These are phyloP conservation scores for Leccinum sublutescens DNA, from an alignment of 768 basidiomycete species.

Conservation along the genomic window DNA sequence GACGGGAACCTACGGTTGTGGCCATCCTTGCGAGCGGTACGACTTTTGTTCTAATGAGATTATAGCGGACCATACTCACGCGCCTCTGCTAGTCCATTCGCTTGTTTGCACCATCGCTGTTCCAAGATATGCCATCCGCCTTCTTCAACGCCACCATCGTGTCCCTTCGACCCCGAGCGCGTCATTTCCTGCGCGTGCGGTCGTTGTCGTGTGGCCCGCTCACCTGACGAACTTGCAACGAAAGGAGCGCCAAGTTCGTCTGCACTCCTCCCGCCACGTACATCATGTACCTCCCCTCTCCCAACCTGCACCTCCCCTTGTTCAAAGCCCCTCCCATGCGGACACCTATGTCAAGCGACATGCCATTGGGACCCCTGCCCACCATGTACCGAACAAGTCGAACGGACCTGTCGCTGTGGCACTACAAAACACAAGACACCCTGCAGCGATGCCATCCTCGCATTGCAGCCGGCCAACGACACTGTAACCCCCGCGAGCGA, in stretches of 20 bases:
- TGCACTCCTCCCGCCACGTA: slow-evolving; percentile 39
- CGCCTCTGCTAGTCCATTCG: slow-evolving; percentile 49
- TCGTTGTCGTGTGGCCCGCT: slow-evolving; percentile 37
- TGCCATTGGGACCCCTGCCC: slow-evolving; percentile 85
- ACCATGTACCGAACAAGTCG: slow-evolving; percentile 68
- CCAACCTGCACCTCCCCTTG: slow-evolving; percentile 77
- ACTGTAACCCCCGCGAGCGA: slow-evolving; percentile 42
- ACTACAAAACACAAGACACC: slow-evolving; percentile 49
- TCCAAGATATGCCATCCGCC: slow-evolving; percentile 76
- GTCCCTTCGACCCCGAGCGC: slow-evolving; percentile 69
- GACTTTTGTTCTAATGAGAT: slow-evolving; percentile 7
- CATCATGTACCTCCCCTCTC: slow-evolving; percentile 68
- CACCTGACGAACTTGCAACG: slow-evolving; percentile 34
- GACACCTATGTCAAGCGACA: slow-evolving; percentile 62
- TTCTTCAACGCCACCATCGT: slow-evolving; percentile 51
- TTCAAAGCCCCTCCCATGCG: slow-evolving; percentile 64
- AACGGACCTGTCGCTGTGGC: slow-evolving; percentile 86
- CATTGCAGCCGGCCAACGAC: slow-evolving; percentile 6
- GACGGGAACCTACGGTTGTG: slow-evolving; percentile 69
- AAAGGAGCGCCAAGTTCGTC: background rate
- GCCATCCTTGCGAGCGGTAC: slow-evolving; percentile 55
- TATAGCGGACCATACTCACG: background rate
- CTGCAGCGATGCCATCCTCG: slow-evolving; percentile 41
- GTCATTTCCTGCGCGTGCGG: slow-evolving; percentile 85
- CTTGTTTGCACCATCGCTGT: slow-evolving; percentile 79